Evolutionary conservation across 495 filamentous ascomycete species (phyloP).

Genomic region (Endocarpon pusillum): DNA sequence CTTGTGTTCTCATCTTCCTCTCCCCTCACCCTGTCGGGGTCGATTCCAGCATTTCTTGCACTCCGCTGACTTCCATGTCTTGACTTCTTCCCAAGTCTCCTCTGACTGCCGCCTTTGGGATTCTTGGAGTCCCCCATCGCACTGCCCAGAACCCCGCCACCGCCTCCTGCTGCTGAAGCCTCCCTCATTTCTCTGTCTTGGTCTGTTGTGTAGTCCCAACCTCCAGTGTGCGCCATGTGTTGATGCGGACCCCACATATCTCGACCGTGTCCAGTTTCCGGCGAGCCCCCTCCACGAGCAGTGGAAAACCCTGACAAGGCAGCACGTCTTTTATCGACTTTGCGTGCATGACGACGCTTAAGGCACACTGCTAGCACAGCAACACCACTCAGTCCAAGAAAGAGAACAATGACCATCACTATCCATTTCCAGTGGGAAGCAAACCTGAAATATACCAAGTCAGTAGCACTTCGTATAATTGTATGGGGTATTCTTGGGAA

Average conservation of each 20-base stretch:
- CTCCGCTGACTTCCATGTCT: no score
- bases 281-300: no score
- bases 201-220: constrained; percentile 5
- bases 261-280: not conserved
- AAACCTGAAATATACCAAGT: constrained; percentile 24
- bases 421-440: constrained; percentile 34
- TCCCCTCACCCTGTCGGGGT: no score
- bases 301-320: not conserved
- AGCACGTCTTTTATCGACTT: not conserved
- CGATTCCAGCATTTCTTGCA: no score
- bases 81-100: no score
- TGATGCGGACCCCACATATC: constrained; percentile 9
- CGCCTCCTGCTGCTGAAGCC: no score
- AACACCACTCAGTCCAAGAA: constrained; percentile 26
- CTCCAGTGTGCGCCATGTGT: constrained; percentile 5
- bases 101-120: no score
- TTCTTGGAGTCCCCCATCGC: no score
- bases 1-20: no score
- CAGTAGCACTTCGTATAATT: not conserved
- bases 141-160: no score
- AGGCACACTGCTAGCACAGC: constrained; percentile 23
- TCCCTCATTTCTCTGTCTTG: not conserved
- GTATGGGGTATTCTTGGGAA: not conserved
- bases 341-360: constrained; percentile 26
- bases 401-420: constrained; percentile 34